Conservation (phyloP, 352 stramenopile species). For the Globisporangium mamillatum region DNA sequence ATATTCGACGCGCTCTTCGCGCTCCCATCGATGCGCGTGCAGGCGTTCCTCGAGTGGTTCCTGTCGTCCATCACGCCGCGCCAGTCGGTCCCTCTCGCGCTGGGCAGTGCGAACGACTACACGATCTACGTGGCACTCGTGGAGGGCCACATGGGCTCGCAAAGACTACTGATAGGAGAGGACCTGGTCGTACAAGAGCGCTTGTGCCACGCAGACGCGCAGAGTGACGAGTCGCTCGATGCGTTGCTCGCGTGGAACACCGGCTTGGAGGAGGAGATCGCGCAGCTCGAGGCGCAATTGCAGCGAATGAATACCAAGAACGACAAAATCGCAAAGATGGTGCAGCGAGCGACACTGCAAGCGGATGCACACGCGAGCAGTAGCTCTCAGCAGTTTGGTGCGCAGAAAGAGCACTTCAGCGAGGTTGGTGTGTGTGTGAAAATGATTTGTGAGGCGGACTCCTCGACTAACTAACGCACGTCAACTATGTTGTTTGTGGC, state of each 20-base stretch:
- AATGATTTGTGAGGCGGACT: background rate
- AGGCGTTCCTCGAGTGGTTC: slow-evolving; percentile 49
- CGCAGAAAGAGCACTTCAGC: slow-evolving; percentile 21
- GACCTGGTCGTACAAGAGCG: slow-evolving; percentile 23
- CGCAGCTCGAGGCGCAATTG: slow-evolving; percentile 26
- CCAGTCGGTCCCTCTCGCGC: slow-evolving; percentile 26
- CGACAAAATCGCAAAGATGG: slow-evolving; percentile 24
- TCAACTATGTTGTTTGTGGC: background rate
- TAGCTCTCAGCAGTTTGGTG: slow-evolving; percentile 8
- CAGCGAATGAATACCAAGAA: slow-evolving; percentile 25
- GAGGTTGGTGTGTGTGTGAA: slow-evolving; percentile 16
- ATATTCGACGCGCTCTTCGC: slow-evolving; percentile 36
- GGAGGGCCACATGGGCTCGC: background rate
- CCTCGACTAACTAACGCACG: background rate
- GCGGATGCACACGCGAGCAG: slow-evolving; percentile 10
- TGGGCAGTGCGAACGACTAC: slow-evolving; percentile 23
- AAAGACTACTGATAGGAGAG: slow-evolving; percentile 21
- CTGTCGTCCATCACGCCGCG: slow-evolving; percentile 26
- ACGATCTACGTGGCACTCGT: slow-evolving; percentile 30
- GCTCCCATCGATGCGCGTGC: slow-evolving; percentile 37
- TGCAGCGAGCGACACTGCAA: slow-evolving; percentile 20
- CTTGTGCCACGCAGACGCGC: slow-evolving; percentile 14
- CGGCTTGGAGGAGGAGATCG: slow-evolving; percentile 28
- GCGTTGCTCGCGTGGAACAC: slow-evolving; percentile 19
- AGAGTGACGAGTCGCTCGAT: slow-evolving; percentile 29